Conservation (phyloP, 2,329 filamentous ascomycete genomes). For the Beauveria sp. region DNA sequence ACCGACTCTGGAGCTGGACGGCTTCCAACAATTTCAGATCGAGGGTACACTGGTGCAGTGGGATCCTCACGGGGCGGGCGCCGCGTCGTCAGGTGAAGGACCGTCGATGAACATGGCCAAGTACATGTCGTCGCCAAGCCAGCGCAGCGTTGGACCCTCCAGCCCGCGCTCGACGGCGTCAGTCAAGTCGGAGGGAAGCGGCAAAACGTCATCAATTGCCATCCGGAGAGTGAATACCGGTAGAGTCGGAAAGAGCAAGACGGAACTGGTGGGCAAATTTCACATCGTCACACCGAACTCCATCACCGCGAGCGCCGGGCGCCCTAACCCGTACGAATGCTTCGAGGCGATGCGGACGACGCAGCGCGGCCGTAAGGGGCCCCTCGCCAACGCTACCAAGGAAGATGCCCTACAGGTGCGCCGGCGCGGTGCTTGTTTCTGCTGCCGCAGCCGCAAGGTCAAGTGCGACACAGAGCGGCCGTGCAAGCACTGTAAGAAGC, state of each 20-base stretch:
- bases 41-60: conserved; percentile 8
- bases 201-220: conserved; percentile 19
- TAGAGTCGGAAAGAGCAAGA: conserved; percentile 40
- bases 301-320: conserved; percentile 43
- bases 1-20: not conserved
- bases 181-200: conserved; percentile 21
- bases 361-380: conserved; percentile 49
- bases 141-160: conserved; percentile 22
- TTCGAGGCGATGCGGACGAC: conserved; percentile 46
- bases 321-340: conserved; percentile 46
- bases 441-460: conserved; percentile 52
- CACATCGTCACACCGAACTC: conserved; percentile 48
- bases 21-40: not conserved
- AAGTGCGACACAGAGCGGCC: conserved; percentile 49
- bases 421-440: conserved; percentile 49
- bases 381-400: conserved; percentile 46
- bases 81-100: not conserved
- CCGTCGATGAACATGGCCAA: not conserved
- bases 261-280: conserved; percentile 35
- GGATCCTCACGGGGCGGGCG: not conserved
- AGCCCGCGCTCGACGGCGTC: conserved; percentile 23
- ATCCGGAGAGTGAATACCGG: conserved; percentile 36
- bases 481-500: conserved; percentile 49
- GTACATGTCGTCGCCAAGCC: conserved; percentile 24
- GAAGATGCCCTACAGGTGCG: conserved; percentile 48